These are phyloP conservation scores for Cyamopsis tetragonoloba DNA, from an alignment of 306 rosid genomes.

Conservation along the genomic window DNA sequence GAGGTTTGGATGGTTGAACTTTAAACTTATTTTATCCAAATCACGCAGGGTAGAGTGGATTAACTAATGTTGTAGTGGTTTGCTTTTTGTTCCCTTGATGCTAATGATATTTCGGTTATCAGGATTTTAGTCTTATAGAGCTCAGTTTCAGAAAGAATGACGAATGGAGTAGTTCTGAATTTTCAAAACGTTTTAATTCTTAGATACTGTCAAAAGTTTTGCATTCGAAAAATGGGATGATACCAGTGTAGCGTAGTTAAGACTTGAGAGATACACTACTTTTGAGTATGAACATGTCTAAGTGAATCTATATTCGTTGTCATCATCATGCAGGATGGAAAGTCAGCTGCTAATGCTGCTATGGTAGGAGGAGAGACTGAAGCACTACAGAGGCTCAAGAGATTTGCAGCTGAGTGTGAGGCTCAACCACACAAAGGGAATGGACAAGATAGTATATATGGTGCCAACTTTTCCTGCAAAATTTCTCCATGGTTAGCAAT, in stretches of 20 bases:
- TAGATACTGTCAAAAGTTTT: background rate
- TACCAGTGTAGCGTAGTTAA: background rate
- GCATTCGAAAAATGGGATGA: background rate
- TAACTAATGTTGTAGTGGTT: background rate
- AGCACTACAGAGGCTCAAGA: conserved; percentile 75
- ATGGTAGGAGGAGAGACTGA: conserved; percentile 93
- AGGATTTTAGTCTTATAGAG: background rate
- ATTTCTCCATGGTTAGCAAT: conserved; percentile 94
- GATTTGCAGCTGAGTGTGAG: conserved; percentile 77
- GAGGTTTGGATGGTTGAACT: background rate
- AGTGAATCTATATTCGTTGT: conserved; percentile 25
- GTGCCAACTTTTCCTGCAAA: conserved; percentile 96
- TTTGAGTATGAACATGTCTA: background rate
- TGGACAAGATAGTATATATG: conserved; percentile 68
- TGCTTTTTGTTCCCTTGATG: background rate
- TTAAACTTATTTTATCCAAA: no score
- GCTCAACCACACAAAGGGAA: conserved; percentile 69
- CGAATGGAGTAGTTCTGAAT: conserved; percentile 7
- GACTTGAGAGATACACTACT: background rate
- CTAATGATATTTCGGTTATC: background rate
- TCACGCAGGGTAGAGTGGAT: background rate
- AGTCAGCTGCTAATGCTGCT: conserved; percentile 49
- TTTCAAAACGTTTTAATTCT: background rate
- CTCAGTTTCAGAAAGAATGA: background rate
- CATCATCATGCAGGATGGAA: conserved; percentile 59